A percentile compares a stretch with the other conserved stretches of the same genome.
Evolutionary conservation across 176 grass and related monocot species (phyloP).

Genomic region (Aegilops longissima): DNA sequence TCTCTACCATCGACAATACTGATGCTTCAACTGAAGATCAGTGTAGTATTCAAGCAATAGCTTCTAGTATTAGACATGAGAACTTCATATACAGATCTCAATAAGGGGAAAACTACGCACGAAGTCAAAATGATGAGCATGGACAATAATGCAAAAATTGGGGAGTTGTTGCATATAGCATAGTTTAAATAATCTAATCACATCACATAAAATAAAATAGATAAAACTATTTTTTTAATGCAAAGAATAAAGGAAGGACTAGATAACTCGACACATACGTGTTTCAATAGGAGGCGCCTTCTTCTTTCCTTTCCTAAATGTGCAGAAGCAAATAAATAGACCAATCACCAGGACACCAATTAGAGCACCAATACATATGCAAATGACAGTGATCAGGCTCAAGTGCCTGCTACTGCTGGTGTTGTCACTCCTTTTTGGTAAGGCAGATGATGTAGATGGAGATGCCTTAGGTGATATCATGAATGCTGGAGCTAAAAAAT

Average conservation of each 20-base stretch:
- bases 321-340: slow-evolving; percentile 72
- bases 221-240: neutral
- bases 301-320: slow-evolving; percentile 65
- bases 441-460: slow-evolving; percentile 37
- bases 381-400: slow-evolving; percentile 57
- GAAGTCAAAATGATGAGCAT: neutral
- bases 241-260: slow-evolving; percentile 30
- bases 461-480: slow-evolving; percentile 62
- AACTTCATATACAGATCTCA: neutral
- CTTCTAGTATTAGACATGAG: neutral
- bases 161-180: neutral
- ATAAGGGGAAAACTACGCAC: neutral
- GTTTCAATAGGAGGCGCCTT: slow-evolving; percentile 57
- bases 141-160: neutral
- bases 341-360: slow-evolving; percentile 57
- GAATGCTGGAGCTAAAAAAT: slow-evolving; percentile 68
- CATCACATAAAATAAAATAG: neutral
- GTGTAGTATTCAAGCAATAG: neutral
- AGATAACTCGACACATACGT: slow-evolving; percentile 43
- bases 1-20: slow-evolving; percentile 4
- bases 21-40: neutral
- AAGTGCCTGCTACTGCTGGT: slow-evolving; percentile 40
- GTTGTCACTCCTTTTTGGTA: slow-evolving; percentile 32
- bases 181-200: neutral
- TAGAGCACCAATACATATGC: slow-evolving; percentile 73